Conservation (phyloP, 345 rosid genomes). For the Isatis tinctoria region DNA sequence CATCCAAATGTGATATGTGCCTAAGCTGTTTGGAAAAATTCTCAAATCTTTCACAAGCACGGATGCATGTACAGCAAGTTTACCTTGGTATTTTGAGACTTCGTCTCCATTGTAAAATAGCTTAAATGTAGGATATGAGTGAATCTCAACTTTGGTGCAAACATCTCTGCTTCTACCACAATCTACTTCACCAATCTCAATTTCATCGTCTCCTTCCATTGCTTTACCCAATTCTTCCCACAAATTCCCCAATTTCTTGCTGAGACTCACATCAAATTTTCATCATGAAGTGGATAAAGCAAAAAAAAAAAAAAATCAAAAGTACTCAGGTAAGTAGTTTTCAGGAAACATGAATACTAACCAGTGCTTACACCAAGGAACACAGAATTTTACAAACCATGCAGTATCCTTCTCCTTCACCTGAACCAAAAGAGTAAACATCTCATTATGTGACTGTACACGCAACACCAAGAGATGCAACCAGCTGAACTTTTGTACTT, state of each 20-base stretch:
- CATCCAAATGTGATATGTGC: not conserved
- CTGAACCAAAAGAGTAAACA: slow-evolving; percentile 34
- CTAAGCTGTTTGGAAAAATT: not conserved
- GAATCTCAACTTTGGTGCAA: slow-evolving; percentile 83
- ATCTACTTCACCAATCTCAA: slow-evolving; percentile 96
- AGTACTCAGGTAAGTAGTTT: not conserved
- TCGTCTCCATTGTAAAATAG: slow-evolving; percentile 86
- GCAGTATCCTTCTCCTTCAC: slow-evolving; percentile 95
- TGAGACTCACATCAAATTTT: slow-evolving; percentile 27
- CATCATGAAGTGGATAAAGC: slow-evolving; percentile 13
- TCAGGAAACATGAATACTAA: slow-evolving; percentile 30
- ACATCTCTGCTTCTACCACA: slow-evolving; percentile 70
- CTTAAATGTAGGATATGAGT: slow-evolving; percentile 94
- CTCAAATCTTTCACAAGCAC: not conserved
- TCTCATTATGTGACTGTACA: not conserved
- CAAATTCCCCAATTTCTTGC: slow-evolving; percentile 82
- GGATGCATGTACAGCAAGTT: not conserved
- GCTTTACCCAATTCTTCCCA: slow-evolving; percentile 91
- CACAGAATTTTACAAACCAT: slow-evolving; percentile 96
- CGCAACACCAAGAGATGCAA: not conserved
- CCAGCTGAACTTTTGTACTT: not conserved
- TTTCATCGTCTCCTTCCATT: slow-evolving; percentile 92
- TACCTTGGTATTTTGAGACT: slow-evolving; percentile 90
- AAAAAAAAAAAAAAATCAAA: no score
- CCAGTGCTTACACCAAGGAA: slow-evolving; percentile 99